These are phyloP conservation scores for Malassezia restricta DNA, from an alignment of 1,284 basidiomycete genomes.

Conservation along the genomic window DNA sequence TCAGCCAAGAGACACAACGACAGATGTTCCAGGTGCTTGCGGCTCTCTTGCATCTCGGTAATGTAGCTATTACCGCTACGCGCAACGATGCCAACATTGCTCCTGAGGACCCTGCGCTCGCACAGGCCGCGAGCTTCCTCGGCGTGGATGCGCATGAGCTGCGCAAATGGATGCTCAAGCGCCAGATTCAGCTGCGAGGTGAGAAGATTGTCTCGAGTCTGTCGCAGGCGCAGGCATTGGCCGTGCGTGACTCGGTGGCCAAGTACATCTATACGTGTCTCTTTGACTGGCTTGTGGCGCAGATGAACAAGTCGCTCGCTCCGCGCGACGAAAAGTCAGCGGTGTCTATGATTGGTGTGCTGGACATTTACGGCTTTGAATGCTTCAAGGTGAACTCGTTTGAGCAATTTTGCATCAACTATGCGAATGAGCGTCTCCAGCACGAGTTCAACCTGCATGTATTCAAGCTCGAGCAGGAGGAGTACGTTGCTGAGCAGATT, in stretches of 20 bases:
- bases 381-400: constrained; percentile 63
- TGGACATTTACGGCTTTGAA: constrained; percentile 58
- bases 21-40: constrained; percentile 89
- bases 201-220: constrained; percentile 89
- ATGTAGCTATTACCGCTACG: constrained; percentile 72
- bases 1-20: constrained; percentile 94
- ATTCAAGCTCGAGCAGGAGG: constrained; percentile 81
- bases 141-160: constrained; percentile 86
- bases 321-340: constrained; percentile 74
- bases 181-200: constrained; percentile 81
- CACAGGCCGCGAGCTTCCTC: constrained; percentile 72
- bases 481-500: constrained; percentile 95
- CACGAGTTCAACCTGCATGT: constrained; percentile 66
- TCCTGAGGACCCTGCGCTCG: constrained; percentile 69
- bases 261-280: constrained; percentile 98
- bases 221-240: constrained; percentile 77
- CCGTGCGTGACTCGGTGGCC: constrained; percentile 88
- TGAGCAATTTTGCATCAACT: constrained; percentile 99
- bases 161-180: constrained; percentile 98
- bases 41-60: constrained; percentile 86
- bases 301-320: constrained; percentile 88
- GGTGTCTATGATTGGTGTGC: constrained; percentile 95
- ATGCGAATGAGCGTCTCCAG: constrained; percentile 81
- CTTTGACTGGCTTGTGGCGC: constrained; percentile 95
- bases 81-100: constrained; percentile 74